phyloP scores from a whole-genome alignment of 352 stramenopile species.

The Pythium pectinolyticum region DNA sequence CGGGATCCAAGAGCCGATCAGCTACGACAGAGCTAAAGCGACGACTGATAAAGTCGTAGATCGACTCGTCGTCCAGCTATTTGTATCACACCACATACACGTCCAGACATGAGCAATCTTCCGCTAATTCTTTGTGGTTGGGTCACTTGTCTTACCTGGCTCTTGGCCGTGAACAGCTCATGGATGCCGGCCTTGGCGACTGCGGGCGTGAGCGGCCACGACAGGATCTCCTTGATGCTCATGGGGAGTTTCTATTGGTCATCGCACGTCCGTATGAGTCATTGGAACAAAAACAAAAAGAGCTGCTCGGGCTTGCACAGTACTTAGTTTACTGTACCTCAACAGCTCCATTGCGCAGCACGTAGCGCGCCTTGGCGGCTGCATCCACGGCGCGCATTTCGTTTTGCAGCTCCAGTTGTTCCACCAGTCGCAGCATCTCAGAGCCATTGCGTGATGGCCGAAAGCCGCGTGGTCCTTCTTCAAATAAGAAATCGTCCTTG shows the following conservation, averaged over 20 bases:
- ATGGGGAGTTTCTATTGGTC: constrained; percentile 57
- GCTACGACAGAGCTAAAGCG: constrained; percentile 81
- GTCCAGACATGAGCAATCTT: background rate
- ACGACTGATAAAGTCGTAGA: constrained; percentile 78
- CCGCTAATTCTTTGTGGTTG: no score
- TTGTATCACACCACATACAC: background rate
- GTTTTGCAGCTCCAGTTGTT: constrained; percentile 66
- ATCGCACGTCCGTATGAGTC: background rate
- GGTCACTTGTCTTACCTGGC: no score
- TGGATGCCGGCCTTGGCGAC: constrained; percentile 62
- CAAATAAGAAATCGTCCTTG: constrained; percentile 70
- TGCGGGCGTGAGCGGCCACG: constrained; percentile 58
- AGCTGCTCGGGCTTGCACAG: no score
- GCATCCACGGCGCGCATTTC: constrained; percentile 68
- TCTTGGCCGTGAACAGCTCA: constrained; percentile 54
- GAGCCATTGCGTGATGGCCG: constrained; percentile 81
- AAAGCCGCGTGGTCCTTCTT: constrained; percentile 82
- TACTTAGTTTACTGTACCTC: constrained; percentile 34
- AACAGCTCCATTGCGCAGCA: constrained; percentile 68
- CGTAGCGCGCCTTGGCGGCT: constrained; percentile 66
- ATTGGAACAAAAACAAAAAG: no score
- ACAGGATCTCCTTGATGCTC: constrained; percentile 53
- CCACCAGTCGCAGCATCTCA: constrained; percentile 82
- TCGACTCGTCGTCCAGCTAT: constrained; percentile 65
- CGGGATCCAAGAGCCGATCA: constrained; percentile 75